phyloP scores from a whole-genome alignment of 768 basidiomycete genomes.

The Cystobasidiopsis lactophilus region DNA sequence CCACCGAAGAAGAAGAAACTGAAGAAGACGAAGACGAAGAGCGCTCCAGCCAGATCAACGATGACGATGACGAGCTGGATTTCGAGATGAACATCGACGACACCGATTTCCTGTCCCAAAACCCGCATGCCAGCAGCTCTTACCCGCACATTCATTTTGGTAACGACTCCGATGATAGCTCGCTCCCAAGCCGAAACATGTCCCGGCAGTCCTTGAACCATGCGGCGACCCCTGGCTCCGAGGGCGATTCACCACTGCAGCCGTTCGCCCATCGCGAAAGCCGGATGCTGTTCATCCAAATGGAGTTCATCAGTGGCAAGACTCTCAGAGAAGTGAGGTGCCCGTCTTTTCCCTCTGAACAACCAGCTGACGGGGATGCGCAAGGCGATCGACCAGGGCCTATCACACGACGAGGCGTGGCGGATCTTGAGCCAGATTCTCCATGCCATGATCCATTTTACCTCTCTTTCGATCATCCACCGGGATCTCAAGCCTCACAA shows the following conservation, averaged over 20 bases:
- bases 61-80: slow-evolving; percentile 7
- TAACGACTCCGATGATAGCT: slow-evolving; percentile 10
- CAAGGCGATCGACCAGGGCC: slow-evolving; percentile 19
- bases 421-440: slow-evolving; percentile 14
- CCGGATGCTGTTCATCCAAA: not conserved
- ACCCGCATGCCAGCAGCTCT: slow-evolving; percentile 13
- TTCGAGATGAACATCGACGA: slow-evolving; percentile 19
- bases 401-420: slow-evolving; percentile 16
- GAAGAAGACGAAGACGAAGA: too few relatives aligned
- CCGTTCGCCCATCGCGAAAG: not conserved
- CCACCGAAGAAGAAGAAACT: too few relatives aligned
- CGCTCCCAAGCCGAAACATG: slow-evolving; percentile 9
- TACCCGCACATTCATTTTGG: slow-evolving; percentile 21
- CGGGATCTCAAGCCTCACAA: slow-evolving; percentile 17
- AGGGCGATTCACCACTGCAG: not conserved
- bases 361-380: slow-evolving; percentile 8
- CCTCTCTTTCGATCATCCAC: slow-evolving; percentile 20
- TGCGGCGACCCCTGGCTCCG: too few relatives aligned
- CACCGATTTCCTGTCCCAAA: slow-evolving; percentile 17
- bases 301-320: slow-evolving; percentile 7
- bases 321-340: slow-evolving; percentile 4
- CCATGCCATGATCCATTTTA: slow-evolving; percentile 19
- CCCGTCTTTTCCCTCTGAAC: too few relatives aligned
- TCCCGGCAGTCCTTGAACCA: slow-evolving; percentile 2
- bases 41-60: too few relatives aligned